Evolutionary conservation across 2,329 filamentous ascomycete genomes (phyloP), one percentile per base, ranked within the genome.

Genomic region (Hansfordia pulvinata): DNA sequence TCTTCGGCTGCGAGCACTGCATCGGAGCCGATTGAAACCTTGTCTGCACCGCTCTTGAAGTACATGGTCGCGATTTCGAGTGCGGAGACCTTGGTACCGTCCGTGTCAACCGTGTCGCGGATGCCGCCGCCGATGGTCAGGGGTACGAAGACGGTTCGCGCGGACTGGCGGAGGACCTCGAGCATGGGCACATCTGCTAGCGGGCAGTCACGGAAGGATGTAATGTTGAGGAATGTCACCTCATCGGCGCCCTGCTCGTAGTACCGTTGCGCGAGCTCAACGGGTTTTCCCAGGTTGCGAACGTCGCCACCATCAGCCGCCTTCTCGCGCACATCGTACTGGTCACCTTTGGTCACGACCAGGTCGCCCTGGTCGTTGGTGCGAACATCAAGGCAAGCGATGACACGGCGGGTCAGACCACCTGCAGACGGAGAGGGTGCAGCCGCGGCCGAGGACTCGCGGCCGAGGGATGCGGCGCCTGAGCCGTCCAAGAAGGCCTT

Each of bases 261-360:
- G 62, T 98, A 98, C 44, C 72, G 75, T 53, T 73, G 74, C 7
- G 90, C 90, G 70, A 98, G 81, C 37, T 93, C 85, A 25, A 98
- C 86, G 2, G 90, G 90, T 55, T 98, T 98, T 37, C 90, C 90
- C 4, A 98, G 66, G 52, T 98, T 98, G 36, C 90, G 76, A 19
- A 98, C 86, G 39, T 69, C 60, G 29, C 69, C 63, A 30, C 62
- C 61, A 10, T 58, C 62, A 13, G 62, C 61, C n/a, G n/a, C n/a
- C 55, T 94, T 94, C 46, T 96, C 90, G 17, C 90, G 81, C 6
- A 98, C 90, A 45, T 98, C 90, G 58, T 98, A 98, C 53, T 96
- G 88, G 54, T 98, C 90, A 30, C 90, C 90, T 55, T 98, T 98
- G 10, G 90, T 98, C 19, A 98, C 90, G 1, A 98, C 90, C 8